Evolutionary conservation across 169 alveolate species (phyloP).

Genomic region (Babesia ovata): DNA sequence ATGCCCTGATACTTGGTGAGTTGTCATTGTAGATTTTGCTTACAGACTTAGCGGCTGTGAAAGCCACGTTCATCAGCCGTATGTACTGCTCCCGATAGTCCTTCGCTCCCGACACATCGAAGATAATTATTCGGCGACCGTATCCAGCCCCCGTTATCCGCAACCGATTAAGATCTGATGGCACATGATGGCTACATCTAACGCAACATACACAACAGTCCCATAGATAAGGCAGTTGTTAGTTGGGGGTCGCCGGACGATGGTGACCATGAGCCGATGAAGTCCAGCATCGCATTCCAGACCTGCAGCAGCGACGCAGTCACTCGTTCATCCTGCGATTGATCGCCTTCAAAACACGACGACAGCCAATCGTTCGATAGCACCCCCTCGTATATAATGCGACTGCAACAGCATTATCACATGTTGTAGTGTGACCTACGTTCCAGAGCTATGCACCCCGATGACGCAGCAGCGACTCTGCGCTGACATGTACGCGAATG

Average conservation of each 20-base stretch:
- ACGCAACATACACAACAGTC: constrained; percentile 37
- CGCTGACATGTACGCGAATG: constrained; percentile 61
- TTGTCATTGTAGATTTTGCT: neutral
- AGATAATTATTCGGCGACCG: constrained; percentile 49
- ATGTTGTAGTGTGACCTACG: constrained; percentile 9
- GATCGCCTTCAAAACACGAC: constrained; percentile 36
- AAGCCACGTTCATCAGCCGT: constrained; percentile 66
- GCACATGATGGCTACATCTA: too few relatives aligned
- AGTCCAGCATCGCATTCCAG: constrained; percentile 54
- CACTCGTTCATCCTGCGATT: constrained; percentile 1
- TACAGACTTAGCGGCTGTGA: constrained; percentile 62
- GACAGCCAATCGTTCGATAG: constrained; percentile 47
- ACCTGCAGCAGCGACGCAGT: constrained; percentile 19
- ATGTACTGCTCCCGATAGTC: constrained; percentile 61
- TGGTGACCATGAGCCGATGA: constrained; percentile 41
- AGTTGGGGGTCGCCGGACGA: constrained; percentile 42
- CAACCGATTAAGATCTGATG: constrained; percentile 53
- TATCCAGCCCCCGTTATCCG: constrained; percentile 9
- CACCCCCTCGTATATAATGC: constrained; percentile 56
- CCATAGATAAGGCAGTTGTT: constrained; percentile 58
- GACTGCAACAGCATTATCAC: constrained; percentile 2
- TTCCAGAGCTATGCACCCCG: constrained; percentile 39
- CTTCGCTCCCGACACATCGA: constrained; percentile 55
- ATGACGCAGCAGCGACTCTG: constrained; percentile 45
- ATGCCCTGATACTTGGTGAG: constrained; percentile 26